Evolutionary conservation across 2,329 filamentous ascomycete genomes (phyloP), one percentile per base, ranked within the genome.

Genomic region (Orbilia oligospora): DNA sequence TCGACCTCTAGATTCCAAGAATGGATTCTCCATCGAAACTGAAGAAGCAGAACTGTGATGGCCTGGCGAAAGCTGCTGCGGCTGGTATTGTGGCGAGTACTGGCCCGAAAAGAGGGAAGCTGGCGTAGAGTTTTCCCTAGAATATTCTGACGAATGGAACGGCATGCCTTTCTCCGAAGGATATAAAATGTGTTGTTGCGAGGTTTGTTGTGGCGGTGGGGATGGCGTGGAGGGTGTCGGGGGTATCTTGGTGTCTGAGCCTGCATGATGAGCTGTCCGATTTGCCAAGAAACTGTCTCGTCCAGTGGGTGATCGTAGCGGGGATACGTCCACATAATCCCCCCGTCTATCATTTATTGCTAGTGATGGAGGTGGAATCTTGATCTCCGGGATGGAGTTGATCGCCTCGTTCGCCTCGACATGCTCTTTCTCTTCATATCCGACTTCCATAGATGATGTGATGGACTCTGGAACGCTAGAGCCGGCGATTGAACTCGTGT

Each of bases 401-500:
- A 41, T 48, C 66, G 66, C 77, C 63, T 69, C 67, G 48, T 33
- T 71, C 51, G 68, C 73, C 38, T 75, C 66, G 33, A 55, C 53
- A 58, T 80, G 67, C 27, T 81, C 79, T 46, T 81, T 77, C 48
- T 79, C 77, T 44, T 80, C 72, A 67, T 79, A 80, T 81, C 91
- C 90, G 0, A 91, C 92, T 53, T 88, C 86, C 5, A 90, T 86
- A 10, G 87, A 86, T 24, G 90, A 85, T 16, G 89, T 91, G 24
- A 86, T 49, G 22, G 70, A 75, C 30, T 80, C 56, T 18, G 80
- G 68, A 65, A 58, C 76, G 36, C 72, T 71, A n/a, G 80, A 64
- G 56, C 67, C 70, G 9, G 66, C 65, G 18, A 77, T 36, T 14
- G 80, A 68, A 22, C 64, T 70, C 18, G 76, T 53, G 58, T 77